phyloP scores from a whole-genome alignment of 2,329 filamentous ascomycete genomes.

The Blastomyces silverae region DNA sequence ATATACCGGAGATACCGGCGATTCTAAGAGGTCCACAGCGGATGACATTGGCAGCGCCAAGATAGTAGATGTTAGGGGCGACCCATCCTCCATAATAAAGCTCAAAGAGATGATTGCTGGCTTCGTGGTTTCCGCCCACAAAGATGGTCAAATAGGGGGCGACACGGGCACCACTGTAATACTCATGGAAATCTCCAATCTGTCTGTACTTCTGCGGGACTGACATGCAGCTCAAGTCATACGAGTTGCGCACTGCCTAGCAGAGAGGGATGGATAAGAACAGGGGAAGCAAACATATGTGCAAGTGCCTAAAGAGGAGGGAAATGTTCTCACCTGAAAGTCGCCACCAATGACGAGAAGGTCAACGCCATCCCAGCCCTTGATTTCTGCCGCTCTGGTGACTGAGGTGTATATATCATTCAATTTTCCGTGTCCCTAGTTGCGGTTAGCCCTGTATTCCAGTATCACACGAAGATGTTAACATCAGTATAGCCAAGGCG shows the following conservation, averaged over 20 bases:
- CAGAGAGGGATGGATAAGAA: slow-evolving; percentile 17
- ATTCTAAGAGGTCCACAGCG: slow-evolving; percentile 79
- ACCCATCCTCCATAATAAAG: slow-evolving; percentile 97
- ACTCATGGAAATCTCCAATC: slow-evolving; percentile 88
- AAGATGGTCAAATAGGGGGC: slow-evolving; percentile 91
- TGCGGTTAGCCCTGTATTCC: slow-evolving; percentile 3
- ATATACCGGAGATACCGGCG: slow-evolving; percentile 86
- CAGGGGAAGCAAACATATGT: background rate
- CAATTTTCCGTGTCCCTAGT: slow-evolving; percentile 80
- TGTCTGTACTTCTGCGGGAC: slow-evolving; percentile 81
- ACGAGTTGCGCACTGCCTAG: slow-evolving; percentile 77
- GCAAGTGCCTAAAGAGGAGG: background rate
- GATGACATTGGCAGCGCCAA: slow-evolving; percentile 86
- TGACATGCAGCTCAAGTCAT: slow-evolving; percentile 81
- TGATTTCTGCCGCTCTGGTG: slow-evolving; percentile 58
- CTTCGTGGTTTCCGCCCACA: slow-evolving; percentile 92
- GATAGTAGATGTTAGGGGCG: slow-evolving; percentile 93
- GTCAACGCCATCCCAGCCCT: slow-evolving; percentile 76
- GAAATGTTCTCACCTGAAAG: slow-evolving; percentile 60
- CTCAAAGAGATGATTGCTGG: slow-evolving; percentile 81
- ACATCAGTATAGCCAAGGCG: slow-evolving; percentile 5
- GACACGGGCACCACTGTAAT: slow-evolving; percentile 70
- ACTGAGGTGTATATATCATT: slow-evolving; percentile 85
- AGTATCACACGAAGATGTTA: slow-evolving; percentile 16
- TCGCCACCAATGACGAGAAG: slow-evolving; percentile 92